phyloP scores from a whole-genome alignment of 2,329 filamentous ascomycete species.

The Chaetomium globosum region DNA sequence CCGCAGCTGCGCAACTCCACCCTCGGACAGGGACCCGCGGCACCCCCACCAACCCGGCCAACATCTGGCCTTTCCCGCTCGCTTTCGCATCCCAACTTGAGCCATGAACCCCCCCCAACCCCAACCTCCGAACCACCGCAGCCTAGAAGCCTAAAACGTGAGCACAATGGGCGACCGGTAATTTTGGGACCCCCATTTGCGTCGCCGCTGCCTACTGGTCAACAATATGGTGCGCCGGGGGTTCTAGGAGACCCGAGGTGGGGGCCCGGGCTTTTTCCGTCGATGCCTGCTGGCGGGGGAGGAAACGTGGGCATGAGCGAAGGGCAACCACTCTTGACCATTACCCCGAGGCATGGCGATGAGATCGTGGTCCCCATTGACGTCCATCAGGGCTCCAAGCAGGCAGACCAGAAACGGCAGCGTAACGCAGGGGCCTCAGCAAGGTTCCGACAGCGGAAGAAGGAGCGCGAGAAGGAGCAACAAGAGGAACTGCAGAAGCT shows the following conservation, averaged over 20 bases:
- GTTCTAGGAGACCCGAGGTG: conserved; percentile 31
- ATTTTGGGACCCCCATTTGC: conserved; percentile 30
- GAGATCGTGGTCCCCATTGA: conserved; percentile 69
- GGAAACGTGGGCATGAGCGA: conserved; percentile 36
- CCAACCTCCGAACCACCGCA: conserved; percentile 31
- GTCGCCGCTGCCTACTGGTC: conserved; percentile 20
- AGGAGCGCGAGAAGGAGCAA: conserved; percentile 77
- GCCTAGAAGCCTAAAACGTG: conserved; percentile 26
- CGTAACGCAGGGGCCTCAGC: conserved; percentile 85
- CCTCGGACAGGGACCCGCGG: conserved; percentile 13
- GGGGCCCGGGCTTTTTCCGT: conserved; percentile 23
- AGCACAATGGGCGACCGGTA: conserved; percentile 30
- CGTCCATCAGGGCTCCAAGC: conserved; percentile 76
- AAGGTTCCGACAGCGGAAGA: conserved; percentile 77
- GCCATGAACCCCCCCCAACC: conserved; percentile 34
- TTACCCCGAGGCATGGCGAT: conserved; percentile 45
- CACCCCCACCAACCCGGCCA: conserved; percentile 32
- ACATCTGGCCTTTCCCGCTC: conserved; percentile 39
- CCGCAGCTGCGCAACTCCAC: conserved; percentile 25
- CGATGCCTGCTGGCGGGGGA: conserved; percentile 26
- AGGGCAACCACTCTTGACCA: conserved; percentile 41
- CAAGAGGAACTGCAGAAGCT: conserved; percentile 69
- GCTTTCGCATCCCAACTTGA: conserved; percentile 44
- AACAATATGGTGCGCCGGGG: conserved; percentile 15
- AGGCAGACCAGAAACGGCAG: conserved; percentile 82